Base-by-base conservation (phyloP, 441 rosid species). In the Pelargonium fulgidum region DNA sequence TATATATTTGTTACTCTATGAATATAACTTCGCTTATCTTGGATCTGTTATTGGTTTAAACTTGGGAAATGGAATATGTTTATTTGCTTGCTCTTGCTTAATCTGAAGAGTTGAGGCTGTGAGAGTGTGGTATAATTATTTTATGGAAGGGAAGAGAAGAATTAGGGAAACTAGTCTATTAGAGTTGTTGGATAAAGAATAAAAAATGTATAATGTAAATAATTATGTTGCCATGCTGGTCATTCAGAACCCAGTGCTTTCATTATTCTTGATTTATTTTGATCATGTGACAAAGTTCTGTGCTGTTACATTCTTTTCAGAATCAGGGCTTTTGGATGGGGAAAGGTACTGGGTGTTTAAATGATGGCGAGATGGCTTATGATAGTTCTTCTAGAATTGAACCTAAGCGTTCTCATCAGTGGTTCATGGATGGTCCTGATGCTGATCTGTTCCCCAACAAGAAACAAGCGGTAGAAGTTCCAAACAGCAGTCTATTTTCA, bases 241-340 rank as follows among this genome's bases (percentile, higher is more conserved):
- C 26, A 19, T 56, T 56, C 26, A 56, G 62, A 56, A 56, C 20
- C 26, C 12, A 14, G 11, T 36, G 41, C 8, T 36, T 9, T 17
- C 26, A 17, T 1, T 56, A 56, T 56, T 56, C 12, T 19, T 11
- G 12, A 17, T 56, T 19, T 17, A 11, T 44, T 44, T 44, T 44
- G 12, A 8, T 44, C 48, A 44, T 44, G 13, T 11, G 13, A 44
- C 48, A 10, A 56, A 56, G 62, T 17, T 17, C 62, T 56, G 2
- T 56, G 26, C 26, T 56, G 26, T 56, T 56, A 17, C 76, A 79
- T 79, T 83, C 84, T 77, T 86, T 81, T 74, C 87, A 86, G 77
- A 81, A 84, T 73, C 86, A 86, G 74, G 75, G 84, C 29, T 81
- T 85, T 65, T 89, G 86, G 91, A 77, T 81, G 78, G 63, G 80